A percentile compares a stretch with the other conserved stretches of the same genome.
Evolutionary conservation across 1,139 yeast species (phyloP).

Genomic region (Lodderomyces beijingensis): DNA sequence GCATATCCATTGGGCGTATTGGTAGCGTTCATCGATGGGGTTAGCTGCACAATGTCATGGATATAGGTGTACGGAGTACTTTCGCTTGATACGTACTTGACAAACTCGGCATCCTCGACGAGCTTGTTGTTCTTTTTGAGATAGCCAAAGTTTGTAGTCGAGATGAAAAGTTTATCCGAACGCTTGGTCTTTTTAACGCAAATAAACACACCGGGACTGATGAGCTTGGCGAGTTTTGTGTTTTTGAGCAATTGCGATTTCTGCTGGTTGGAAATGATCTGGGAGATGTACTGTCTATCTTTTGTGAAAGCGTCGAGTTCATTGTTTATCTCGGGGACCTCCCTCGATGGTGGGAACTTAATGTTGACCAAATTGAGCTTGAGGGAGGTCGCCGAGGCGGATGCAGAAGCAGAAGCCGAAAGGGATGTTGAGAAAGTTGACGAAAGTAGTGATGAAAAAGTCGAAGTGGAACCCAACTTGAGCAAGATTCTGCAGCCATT

Average conservation of each 20-base stretch:
- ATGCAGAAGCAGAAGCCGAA: conserved; percentile 26
- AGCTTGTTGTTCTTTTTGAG: conserved; percentile 66
- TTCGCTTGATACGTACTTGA: conserved; percentile 45
- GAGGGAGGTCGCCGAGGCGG: conserved; percentile 24
- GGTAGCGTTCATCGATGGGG: conserved; percentile 69
- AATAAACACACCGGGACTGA: conserved; percentile 82
- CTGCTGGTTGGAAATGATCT: conserved; percentile 41
- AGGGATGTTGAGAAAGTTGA: conserved; percentile 22
- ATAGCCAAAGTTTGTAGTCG: conserved; percentile 82
- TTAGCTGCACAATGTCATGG: conserved; percentile 68
- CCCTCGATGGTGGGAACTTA: conserved; percentile 74
- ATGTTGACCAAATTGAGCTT: conserved; percentile 48
- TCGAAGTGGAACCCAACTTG: conserved; percentile 38
- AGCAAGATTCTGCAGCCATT: conserved; percentile 80
- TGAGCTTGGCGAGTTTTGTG: conserved; percentile 47
- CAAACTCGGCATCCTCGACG: conserved; percentile 78
- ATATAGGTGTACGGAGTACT: conserved; percentile 36
- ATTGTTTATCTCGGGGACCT: conserved; percentile 51
- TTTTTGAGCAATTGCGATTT: conserved; percentile 43
- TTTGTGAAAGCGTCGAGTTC: conserved; percentile 44
- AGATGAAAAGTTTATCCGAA: conserved; percentile 58
- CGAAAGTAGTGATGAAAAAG: conserved; percentile 28
- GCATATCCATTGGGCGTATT: conserved; percentile 73
- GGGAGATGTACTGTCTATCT: conserved; percentile 40
- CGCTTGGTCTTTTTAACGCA: conserved; percentile 41